phyloP scores from a whole-genome alignment of 83 land plant species.

The Thuja plicata region DNA sequence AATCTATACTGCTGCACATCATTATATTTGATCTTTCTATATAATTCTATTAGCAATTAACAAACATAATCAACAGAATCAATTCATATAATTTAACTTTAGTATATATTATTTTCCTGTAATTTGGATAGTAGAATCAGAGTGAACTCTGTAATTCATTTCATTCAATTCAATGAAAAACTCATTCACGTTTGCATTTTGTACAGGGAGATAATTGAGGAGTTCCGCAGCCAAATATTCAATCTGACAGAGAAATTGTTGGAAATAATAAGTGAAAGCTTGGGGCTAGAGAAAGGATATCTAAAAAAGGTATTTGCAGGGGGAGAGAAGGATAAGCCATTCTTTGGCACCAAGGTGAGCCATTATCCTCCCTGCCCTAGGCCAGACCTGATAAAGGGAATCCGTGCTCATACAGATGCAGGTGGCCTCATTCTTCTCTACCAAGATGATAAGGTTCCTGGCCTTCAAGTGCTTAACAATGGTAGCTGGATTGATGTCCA shows the following conservation, averaged over 20 bases:
- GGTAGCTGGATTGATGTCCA: neutral
- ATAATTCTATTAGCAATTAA: too few species aligned
- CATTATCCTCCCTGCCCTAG: constrained; percentile 34
- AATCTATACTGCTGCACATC: too few species aligned
- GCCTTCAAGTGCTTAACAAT: neutral
- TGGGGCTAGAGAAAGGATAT: constrained; percentile 16
- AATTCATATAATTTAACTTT: too few species aligned
- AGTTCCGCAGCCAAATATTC: neutral
- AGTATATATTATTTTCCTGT: too few species aligned
- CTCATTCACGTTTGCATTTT: neutral
- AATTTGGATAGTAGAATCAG: too few species aligned
- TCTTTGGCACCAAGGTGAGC: constrained; percentile 34
- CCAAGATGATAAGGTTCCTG: neutral
- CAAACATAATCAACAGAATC: too few species aligned
- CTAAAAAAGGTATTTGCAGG: neutral
- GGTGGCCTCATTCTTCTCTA: neutral
- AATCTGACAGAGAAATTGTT: neutral
- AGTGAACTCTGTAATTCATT: too few species aligned
- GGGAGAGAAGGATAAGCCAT: constrained; percentile 5
- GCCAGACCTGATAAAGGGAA: constrained; percentile 23
- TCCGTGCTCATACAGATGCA: constrained; percentile 21
- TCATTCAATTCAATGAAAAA: too few species aligned
- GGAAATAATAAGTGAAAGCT: neutral
- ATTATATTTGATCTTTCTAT: too few species aligned
- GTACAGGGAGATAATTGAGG: neutral